These are phyloP conservation scores for Pueraria montana DNA, from an alignment of 306 rosid genomes.

Conservation along the genomic window DNA sequence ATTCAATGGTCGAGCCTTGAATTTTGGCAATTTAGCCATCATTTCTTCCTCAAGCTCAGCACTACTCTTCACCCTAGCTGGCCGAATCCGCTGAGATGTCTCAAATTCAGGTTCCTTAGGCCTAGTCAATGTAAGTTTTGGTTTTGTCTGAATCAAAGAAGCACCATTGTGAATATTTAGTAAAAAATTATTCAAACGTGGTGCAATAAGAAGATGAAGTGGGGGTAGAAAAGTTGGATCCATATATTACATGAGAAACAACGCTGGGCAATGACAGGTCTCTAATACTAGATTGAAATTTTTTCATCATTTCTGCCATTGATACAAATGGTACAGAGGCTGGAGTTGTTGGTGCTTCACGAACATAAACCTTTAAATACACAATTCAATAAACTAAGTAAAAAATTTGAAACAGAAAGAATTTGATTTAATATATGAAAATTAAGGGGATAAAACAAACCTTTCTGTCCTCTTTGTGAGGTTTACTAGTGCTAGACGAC, in stretches of 20 bases:
- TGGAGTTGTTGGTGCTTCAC: conserved; percentile 70
- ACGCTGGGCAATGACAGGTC: conserved; percentile 61
- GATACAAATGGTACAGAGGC: conserved; percentile 82
- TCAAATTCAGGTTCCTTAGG: conserved; percentile 97
- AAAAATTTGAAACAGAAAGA: background rate
- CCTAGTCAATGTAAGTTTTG: conserved; percentile 90
- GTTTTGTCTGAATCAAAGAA: conserved; percentile 65
- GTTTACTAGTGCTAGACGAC: conserved; percentile 60
- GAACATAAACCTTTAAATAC: conserved; percentile 72
- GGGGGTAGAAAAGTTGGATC: conserved; percentile 2
- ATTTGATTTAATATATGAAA: conserved; percentile 3
- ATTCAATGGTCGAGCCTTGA: conserved; percentile 90
- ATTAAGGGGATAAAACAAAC: conserved; percentile 50
- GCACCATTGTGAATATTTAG: conserved; percentile 38
- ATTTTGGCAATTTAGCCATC: conserved; percentile 98
- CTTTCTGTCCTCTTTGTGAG: conserved; percentile 81
- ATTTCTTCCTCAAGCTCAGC: conserved; percentile 96
- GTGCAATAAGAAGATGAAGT: conserved; percentile 20
- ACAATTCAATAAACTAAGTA: conserved; percentile 27
- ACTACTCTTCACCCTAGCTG: conserved; percentile 78
- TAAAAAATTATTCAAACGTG: conserved; percentile 10
- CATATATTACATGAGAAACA: conserved; percentile 65
- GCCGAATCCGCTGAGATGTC: conserved; percentile 88
- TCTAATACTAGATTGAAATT: conserved; percentile 89
- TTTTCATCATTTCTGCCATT: conserved; percentile 90